Evolutionary conservation across 257 asterid species (phyloP).

Genomic region (Phtheirospermum japonicum): DNA sequence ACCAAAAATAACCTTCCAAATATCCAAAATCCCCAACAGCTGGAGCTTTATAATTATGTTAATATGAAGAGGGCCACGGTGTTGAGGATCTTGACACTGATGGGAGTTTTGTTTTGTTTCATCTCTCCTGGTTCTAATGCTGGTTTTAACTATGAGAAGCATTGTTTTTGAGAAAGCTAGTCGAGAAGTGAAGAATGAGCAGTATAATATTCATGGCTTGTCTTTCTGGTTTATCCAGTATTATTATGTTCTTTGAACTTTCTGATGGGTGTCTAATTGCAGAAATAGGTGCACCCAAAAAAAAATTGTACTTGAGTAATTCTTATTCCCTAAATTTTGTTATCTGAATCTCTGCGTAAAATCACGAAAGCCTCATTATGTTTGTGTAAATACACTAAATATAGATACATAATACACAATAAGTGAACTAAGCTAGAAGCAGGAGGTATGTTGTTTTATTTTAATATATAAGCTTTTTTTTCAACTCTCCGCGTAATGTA

Average conservation of each 20-base stretch:
- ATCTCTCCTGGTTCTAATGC: too few species aligned
- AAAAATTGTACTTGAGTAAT: not conserved
- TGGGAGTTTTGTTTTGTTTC: too few species aligned
- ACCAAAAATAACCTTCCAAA: too few species aligned
- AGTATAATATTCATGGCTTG: not conserved
- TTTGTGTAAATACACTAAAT: constrained; percentile 89
- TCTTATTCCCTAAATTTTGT: constrained; percentile 4
- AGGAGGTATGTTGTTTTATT: constrained; percentile 43
- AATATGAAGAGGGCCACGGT: too few species aligned
- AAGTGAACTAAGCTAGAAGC: constrained; percentile 51
- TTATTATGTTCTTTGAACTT: not conserved
- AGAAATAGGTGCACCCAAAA: constrained; percentile 16
- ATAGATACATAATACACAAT: constrained; percentile 54
- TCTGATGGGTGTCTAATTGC: not conserved
- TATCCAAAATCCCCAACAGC: too few species aligned
- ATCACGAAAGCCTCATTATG: constrained; percentile 72
- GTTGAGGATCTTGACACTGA: too few species aligned
- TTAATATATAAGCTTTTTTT: not conserved
- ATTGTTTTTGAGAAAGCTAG: too few species aligned
- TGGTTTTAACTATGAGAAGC: too few species aligned
- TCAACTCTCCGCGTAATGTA: not conserved
- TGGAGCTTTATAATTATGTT: too few species aligned
- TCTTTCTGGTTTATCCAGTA: constrained; percentile 7
- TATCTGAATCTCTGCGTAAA: constrained; percentile 39
- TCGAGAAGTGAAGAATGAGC: not conserved